Evolutionary conservation across 192 early-diverging fungal species (phyloP), one percentile per base, ranked within the genome.

Genomic region (Coemansia sp.): DNA sequence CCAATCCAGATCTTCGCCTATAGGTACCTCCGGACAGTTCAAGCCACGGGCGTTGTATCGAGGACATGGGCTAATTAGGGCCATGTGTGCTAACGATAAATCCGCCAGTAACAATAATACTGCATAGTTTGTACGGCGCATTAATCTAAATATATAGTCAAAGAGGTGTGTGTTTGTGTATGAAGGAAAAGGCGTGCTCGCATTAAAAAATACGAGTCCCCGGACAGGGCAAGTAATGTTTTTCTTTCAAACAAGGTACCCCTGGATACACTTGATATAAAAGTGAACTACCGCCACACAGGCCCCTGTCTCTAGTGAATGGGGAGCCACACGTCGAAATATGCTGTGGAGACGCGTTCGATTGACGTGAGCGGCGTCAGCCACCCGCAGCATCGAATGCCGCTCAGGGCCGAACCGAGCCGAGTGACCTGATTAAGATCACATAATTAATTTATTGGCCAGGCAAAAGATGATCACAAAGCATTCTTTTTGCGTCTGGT

Each of bases 21-120:
- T 50, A 0, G 87, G 80, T 4, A 78, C 64, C 13, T 63, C 33
- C 0, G 85, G 85, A 42, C 82, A 82, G 24, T 72, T 62, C 1
- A 62, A 19, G 31, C 74, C 73, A 41, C 42, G 37, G 3, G 70
- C 40, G 37, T 46, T 51, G 59, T 70, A 84, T 27, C 77, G 74
- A n/a, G 82, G 73, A 10, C 82, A 84, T 6, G 82, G 82, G 3
- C 54, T 41, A 4, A 54, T 72, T 19, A 84, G 41, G 10, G 65
- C 73, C 76, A 84, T 75, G 27, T 84, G 81, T 9, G 72, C 75
- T 5, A 40, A 42, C 35, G 21, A 54, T 39, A 56, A 14, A 37
- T 24, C 31, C 62, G 17, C 37, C 13, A 34, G 34, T 53, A 59
- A 5, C 40, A 46, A 51, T n/a, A 36, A 11, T 53, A 44, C 42